Base-by-base conservation (phyloP, 768 basidiomycete species). In the Flagelloscypha sp. region DNA sequence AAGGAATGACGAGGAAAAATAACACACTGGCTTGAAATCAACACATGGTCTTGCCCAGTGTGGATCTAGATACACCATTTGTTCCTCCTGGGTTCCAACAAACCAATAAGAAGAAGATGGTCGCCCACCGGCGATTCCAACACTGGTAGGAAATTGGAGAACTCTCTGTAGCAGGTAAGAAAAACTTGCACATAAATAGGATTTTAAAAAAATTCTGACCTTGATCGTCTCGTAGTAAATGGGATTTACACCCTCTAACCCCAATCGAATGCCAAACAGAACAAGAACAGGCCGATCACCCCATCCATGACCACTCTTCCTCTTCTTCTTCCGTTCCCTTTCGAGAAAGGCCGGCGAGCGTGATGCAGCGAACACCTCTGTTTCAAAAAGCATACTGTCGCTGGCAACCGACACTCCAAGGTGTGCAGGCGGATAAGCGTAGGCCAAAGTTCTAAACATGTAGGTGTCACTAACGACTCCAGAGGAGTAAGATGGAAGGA, bases 61-160 rank as follows among this genome's bases (percentile, higher is more conserved):
- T 2, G 84, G 82, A 57, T 86, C 79, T 23, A 86, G 73, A 50
- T 88, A 84, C 51, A 89, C 81, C 6, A 98, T 69, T 32, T 78
- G 84, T 44, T 92, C 84, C 3, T 79, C 83, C 53, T 99, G 94
- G 0, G 81, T 72, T 11, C 89, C 94, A 31, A 99, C 86, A 52
- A 99, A 99, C 57, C 98, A 99, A 57, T 95, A 98, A 0, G 92
- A 95, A 0, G 88, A 92, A n/a, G 86, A 86, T 0, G 94, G 95
- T 15, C 95, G 74, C 2, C 94, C 94, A 24, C 95, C 94, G 0
- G 94, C 92, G 36, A 99, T 98, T 25, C 94, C 95, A 24, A 95
- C 84, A 2, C 84, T 88, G 60, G 98, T 94, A 0, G 93, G 93
- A 57, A 92, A 89, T 0, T 30, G 17, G 25, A 23, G 18, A 32